These are phyloP conservation scores for Populus hybrid DNA, from an alignment of 441 rosid genomes.

Conservation along the genomic window DNA sequence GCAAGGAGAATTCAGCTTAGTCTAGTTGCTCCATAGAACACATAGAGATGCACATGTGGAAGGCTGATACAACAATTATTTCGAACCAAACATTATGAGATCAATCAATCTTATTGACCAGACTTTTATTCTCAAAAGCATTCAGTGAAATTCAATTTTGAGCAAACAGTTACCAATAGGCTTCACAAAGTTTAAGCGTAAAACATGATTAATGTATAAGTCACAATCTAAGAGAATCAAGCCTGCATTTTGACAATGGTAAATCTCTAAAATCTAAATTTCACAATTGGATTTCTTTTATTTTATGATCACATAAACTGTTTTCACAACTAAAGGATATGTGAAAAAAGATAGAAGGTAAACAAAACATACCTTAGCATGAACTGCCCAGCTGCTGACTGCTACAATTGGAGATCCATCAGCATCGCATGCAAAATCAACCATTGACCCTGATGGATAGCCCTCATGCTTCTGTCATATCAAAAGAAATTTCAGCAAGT, in stretches of 20 bases:
- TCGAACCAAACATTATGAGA: not conserved
- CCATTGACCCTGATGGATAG: slow-evolving; percentile 87
- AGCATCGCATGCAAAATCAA: slow-evolving; percentile 84
- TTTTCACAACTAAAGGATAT: not conserved
- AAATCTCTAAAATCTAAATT: not conserved
- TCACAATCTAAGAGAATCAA: not conserved
- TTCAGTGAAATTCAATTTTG: not conserved
- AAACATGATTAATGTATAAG: not conserved
- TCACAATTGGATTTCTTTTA: not conserved
- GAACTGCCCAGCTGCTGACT: slow-evolving; percentile 79
- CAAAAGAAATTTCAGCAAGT: slow-evolving; percentile 10
- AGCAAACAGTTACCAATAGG: not conserved
- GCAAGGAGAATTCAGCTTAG: not conserved
- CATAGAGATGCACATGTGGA: not conserved
- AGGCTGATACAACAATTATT: not conserved
- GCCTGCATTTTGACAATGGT: not conserved
- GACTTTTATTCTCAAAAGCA: not conserved
- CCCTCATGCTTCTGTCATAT: slow-evolving; percentile 54
- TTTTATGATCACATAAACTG: not conserved
- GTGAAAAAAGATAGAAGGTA: slow-evolving; percentile 6
- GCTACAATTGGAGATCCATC: slow-evolving; percentile 86
- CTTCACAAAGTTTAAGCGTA: not conserved
- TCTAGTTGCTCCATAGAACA: not conserved
- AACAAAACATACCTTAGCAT: slow-evolving; percentile 55
- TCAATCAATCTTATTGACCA: not conserved